These are phyloP conservation scores for Myotisia sp. DNA, from an alignment of 2,329 filamentous ascomycete genomes.

Conservation along the genomic window DNA sequence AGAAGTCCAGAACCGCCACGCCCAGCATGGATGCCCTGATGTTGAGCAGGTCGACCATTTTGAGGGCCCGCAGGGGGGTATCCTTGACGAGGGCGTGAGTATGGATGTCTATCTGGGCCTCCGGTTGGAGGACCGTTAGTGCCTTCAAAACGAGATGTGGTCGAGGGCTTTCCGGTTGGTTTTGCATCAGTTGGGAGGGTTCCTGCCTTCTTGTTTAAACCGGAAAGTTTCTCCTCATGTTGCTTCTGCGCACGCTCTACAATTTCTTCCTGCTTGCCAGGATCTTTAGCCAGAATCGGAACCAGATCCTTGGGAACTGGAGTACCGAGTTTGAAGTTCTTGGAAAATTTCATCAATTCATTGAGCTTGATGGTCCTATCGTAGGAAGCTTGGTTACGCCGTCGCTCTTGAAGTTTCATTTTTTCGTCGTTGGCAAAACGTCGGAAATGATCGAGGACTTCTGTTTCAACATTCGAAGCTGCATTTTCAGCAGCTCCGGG, in stretches of 20 bases:
- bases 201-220: slow-evolving; percentile 16
- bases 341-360: slow-evolving; percentile 88
- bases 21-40: slow-evolving; percentile 30
- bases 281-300: slow-evolving; percentile 90
- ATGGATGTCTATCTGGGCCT: slow-evolving; percentile 33
- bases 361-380: slow-evolving; percentile 89
- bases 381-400: slow-evolving; percentile 41
- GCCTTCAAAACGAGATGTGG: slow-evolving; percentile 26
- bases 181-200: slow-evolving; percentile 8
- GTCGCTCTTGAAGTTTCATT: slow-evolving; percentile 43
- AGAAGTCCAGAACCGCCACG: slow-evolving; percentile 33
- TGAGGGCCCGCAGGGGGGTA: slow-evolving; percentile 35
- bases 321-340: slow-evolving; percentile 85
- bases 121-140: slow-evolving; percentile 19
- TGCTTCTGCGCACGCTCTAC: slow-evolving; percentile 74
- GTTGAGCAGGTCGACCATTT: slow-evolving; percentile 26
- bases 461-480: slow-evolving; percentile 46
- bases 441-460: slow-evolving; percentile 49
- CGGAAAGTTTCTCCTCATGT: slow-evolving; percentile 42
- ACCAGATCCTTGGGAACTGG: slow-evolving; percentile 85
- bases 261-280: slow-evolving; percentile 84
- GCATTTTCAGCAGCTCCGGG: slow-evolving; percentile 34
- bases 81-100: slow-evolving; percentile 33
- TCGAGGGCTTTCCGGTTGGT: slow-evolving; percentile 7
- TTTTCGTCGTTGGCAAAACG: slow-evolving; percentile 51